Evolutionary conservation across 1,284 basidiomycete species (phyloP).

Genomic region (Ustilago sp.): DNA sequence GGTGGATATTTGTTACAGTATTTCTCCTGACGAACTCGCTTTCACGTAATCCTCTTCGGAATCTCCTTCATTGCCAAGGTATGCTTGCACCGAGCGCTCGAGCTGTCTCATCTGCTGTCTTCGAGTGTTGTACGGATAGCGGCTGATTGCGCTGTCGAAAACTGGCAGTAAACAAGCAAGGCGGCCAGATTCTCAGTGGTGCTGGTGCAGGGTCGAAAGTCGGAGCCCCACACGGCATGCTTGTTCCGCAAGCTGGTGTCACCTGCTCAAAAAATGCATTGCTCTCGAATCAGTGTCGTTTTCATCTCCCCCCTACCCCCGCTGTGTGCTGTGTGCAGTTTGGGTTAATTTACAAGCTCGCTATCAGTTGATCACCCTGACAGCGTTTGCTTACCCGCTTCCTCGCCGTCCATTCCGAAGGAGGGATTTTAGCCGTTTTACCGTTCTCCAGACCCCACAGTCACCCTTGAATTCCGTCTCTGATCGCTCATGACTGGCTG

Average conservation of each 20-base stretch:
- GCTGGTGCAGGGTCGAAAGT: not conserved
- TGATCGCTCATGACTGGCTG: not conserved
- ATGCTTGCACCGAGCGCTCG: slow-evolving; percentile 1
- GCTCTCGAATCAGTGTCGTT: not conserved
- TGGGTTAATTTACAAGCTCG: not conserved
- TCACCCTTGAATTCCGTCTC: not conserved
- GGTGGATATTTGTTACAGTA: no score
- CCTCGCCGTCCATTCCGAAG: not conserved
- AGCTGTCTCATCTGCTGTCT: not conserved
- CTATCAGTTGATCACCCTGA: not conserved
- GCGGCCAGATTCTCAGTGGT: not conserved
- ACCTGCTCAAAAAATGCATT: not conserved
- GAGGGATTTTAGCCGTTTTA: slow-evolving; percentile 8
- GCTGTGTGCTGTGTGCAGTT: no score
- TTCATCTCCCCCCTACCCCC: no score
- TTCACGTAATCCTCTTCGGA: slow-evolving; percentile 14
- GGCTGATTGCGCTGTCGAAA: not conserved
- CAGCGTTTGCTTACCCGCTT: not conserved
- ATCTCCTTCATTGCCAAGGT: not conserved
- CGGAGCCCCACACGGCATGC: not conserved
- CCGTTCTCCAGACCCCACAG: not conserved
- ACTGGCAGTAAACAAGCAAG: not conserved
- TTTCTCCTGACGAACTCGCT: slow-evolving; percentile 14
- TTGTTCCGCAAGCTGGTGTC: not conserved
- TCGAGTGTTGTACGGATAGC: not conserved